phyloP scores from a whole-genome alignment of 371 early-diverging fungal genomes.

The Nematocida ironsii region DNA sequence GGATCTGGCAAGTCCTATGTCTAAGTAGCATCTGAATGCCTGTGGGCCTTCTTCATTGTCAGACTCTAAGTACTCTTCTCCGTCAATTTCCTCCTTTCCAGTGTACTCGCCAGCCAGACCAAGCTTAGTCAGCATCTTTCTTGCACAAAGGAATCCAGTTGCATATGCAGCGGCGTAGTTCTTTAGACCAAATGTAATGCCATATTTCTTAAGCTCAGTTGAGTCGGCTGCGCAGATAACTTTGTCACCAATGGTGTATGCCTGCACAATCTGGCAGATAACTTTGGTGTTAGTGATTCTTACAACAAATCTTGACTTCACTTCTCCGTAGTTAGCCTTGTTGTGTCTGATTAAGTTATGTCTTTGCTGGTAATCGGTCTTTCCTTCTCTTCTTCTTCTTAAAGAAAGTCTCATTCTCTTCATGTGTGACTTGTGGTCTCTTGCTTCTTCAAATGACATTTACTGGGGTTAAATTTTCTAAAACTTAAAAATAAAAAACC shows the following conservation, averaged over 20 bases:
- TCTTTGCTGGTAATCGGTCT: constrained; percentile 99
- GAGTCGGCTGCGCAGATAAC: constrained; percentile 93
- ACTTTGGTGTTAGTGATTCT: constrained; percentile 97
- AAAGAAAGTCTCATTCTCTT: constrained; percentile 56
- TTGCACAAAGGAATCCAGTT: constrained; percentile 94
- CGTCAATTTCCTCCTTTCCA: constrained; percentile 87
- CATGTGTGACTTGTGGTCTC: constrained; percentile 37
- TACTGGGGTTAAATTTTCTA: constrained; percentile 37
- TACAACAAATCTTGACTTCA: constrained; percentile 98
- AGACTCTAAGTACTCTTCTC: constrained; percentile 82
- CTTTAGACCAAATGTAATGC: constrained; percentile 96
- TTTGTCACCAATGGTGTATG: constrained; percentile 95
- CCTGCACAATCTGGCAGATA: constrained; percentile 92
- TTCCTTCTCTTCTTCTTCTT: constrained; percentile 78
- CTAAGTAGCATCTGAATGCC: constrained; percentile 96
- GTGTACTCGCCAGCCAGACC: constrained; percentile 84
- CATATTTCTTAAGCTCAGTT: constrained; percentile 93
- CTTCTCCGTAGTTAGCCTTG: constrained; percentile 98
- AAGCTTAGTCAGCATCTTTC: constrained; percentile 78
- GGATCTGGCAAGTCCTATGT: constrained; percentile 95
- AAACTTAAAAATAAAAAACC: constrained; percentile 38
- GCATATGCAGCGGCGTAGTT: constrained; percentile 99
- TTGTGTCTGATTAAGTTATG: constrained; percentile 95
- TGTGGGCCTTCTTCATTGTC: constrained; percentile 83
- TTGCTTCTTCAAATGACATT: constrained; percentile 49